Conservation (phyloP, 2,329 filamentous ascomycete genomes). For the Aspergillus arachidicola region DNA sequence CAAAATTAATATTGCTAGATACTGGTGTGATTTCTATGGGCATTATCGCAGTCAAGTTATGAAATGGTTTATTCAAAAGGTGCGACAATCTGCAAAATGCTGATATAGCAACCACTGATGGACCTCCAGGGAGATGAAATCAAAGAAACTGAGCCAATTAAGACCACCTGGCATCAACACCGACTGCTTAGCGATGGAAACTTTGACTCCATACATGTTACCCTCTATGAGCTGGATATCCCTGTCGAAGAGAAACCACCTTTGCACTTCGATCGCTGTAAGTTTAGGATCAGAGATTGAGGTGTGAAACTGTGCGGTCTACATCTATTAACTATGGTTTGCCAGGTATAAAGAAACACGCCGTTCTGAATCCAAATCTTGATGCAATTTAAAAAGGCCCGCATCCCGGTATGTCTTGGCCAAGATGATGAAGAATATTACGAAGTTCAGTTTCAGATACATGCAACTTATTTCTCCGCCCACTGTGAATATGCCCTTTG, state of each 20-base stretch:
- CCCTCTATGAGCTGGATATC: conserved; percentile 15
- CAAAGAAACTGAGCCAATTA: conserved; percentile 17
- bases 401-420: conserved; percentile 13
- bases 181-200: not conserved
- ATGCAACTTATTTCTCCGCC: conserved; percentile 22
- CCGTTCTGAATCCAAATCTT: conserved; percentile 18
- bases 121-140: conserved; percentile 17
- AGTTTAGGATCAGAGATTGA: not conserved
- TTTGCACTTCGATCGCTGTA: conserved; percentile 17
- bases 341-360: conserved; percentile 22
- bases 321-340: not conserved
- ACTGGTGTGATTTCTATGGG: conserved; percentile 14
- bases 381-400: conserved; percentile 12
- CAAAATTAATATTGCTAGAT: conserved; percentile 14
- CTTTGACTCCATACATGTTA: not conserved
- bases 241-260: not conserved
- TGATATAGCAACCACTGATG: not conserved
- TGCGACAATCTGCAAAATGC: not conserved
- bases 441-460: conserved; percentile 19
- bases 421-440: conserved; percentile 18
- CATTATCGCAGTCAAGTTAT: conserved; percentile 18
- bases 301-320: not conserved
- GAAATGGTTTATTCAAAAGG: conserved; percentile 26
- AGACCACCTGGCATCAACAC: not conserved
- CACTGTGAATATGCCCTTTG: conserved; percentile 26